Evolutionary conservation across 2,329 filamentous ascomycete genomes (phyloP).

Genomic region (Fusarium marasasianum): DNA sequence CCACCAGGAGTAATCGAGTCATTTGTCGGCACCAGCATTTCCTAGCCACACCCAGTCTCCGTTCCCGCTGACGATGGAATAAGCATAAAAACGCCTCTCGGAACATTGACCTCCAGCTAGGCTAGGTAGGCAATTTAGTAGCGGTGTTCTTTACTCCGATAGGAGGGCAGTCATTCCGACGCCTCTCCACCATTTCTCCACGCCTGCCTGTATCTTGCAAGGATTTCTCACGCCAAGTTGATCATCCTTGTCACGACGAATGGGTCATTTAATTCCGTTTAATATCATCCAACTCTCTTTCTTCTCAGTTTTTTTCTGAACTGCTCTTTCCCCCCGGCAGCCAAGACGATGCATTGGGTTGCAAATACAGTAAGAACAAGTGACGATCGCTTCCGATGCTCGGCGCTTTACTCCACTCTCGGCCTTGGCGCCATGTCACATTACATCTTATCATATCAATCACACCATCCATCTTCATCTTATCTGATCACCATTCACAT

Average conservation of each 20-base stretch:
- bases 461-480: constrained; percentile 38
- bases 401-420: constrained; percentile 1
- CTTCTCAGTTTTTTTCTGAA: too few species aligned
- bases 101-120: not conserved
- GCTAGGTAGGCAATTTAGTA: constrained; percentile 1
- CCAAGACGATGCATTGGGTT: not conserved
- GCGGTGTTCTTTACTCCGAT: constrained; percentile 12
- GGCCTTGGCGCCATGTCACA: constrained; percentile 10
- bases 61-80: constrained; percentile 15
- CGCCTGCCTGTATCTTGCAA: not conserved
- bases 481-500: constrained; percentile 30
- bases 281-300: too few species aligned
- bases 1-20: not conserved
- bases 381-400: constrained; percentile 8
- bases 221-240: not conserved
- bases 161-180: not conserved
- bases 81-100: constrained; percentile 33
- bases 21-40: not conserved
- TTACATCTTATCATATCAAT: constrained; percentile 35
- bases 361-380: not conserved
- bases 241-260: not conserved
- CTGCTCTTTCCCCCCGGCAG: not conserved
- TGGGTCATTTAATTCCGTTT: not conserved
- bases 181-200: constrained; percentile 11
- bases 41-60: not conserved